These are phyloP conservation scores for Lactifluus volemus DNA, from an alignment of 768 basidiomycete species.

Conservation along the genomic window DNA sequence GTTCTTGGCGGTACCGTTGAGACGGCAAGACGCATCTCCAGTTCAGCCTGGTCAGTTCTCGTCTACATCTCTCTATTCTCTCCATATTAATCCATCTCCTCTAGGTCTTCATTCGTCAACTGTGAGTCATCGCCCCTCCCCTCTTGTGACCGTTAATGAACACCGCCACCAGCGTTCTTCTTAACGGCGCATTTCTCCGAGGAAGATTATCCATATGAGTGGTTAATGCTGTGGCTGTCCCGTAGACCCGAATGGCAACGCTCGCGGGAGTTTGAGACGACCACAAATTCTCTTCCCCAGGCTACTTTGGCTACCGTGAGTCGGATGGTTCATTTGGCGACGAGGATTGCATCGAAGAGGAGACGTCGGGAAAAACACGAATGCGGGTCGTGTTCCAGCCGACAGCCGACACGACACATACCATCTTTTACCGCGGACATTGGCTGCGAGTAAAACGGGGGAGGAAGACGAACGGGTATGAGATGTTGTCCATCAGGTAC, in stretches of 20 bases:
- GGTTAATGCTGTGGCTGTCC: constrained; percentile 87
- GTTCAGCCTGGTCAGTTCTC: constrained; percentile 62
- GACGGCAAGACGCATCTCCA: constrained; percentile 73
- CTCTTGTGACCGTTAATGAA: constrained; percentile 17
- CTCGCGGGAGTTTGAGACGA: constrained; percentile 83
- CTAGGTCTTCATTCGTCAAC: constrained; percentile 79
- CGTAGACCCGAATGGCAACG: constrained; percentile 84
- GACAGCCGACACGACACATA: constrained; percentile 80
- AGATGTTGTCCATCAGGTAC: constrained; percentile 70
- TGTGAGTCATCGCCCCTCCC: constrained; percentile 40
- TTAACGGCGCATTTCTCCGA: constrained; percentile 86
- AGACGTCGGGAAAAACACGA: constrained; percentile 53
- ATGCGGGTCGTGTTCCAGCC: constrained; percentile 85
- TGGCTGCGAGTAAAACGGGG: constrained; percentile 72
- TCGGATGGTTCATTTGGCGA: constrained; percentile 51
- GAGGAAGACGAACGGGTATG: constrained; percentile 62
- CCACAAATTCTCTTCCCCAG: constrained; percentile 61
- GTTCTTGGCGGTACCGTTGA: constrained; percentile 83
- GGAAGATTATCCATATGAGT: constrained; percentile 86
- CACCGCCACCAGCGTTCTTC: constrained; percentile 37
- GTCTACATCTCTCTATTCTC: background rate
- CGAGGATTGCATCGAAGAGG: constrained; percentile 44
- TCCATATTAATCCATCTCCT: background rate
- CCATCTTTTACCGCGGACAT: constrained; percentile 78
- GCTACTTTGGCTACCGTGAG: constrained; percentile 37